Base-by-base conservation (phyloP, 2,329 filamentous ascomycete species). In the Fonsecaea erecta region DNA sequence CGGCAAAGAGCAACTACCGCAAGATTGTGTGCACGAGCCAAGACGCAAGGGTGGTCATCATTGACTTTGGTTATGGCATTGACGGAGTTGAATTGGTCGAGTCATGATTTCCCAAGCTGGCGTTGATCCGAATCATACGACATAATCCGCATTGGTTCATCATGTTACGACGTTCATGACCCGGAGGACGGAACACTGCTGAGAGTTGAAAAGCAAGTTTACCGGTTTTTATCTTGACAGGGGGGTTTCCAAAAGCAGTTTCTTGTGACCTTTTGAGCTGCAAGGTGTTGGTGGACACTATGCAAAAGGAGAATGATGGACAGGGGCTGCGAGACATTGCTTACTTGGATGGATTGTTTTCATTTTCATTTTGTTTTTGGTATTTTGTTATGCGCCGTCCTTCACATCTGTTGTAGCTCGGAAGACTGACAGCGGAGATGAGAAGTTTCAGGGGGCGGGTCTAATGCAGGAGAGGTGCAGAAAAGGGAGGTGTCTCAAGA, bases 1-100 rank as follows among this genome's bases (percentile, higher is more conserved):
- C 92, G 69, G 95, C 95, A 58, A 97, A 97, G 83, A 93, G 91
- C 68, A 94, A 99, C 75, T 98, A 98, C 77, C 85, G 94, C 65
- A 88, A 95, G 67, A 95, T 99, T 68, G 91, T 99, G 68, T 95
- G 92, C 72, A 96, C 94, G 0, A 95, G 93, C 56, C 95, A 99
- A 78, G 93, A 97, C 74, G 91, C 93, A 35, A 90, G 96, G 75
- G 93, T 96, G 58, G 80, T 98, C 64, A 90, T 99, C 66, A 89
- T 98, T 84, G 95, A 99, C 79, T 99, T 98, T 80, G 95, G 87
- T 16, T 85, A 85, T 73, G 80, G 81, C 18, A 77, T 86, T 61
- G 77, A 83, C 65, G 84, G 83, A 32, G 80, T 84, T 66, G 82
- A 86, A 32, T 72, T 84, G 66, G 75, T 87, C 64, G 78, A 82